Conservation (phyloP, 2,329 filamentous ascomycete genomes). For the Colletotrichum paranaense region DNA sequence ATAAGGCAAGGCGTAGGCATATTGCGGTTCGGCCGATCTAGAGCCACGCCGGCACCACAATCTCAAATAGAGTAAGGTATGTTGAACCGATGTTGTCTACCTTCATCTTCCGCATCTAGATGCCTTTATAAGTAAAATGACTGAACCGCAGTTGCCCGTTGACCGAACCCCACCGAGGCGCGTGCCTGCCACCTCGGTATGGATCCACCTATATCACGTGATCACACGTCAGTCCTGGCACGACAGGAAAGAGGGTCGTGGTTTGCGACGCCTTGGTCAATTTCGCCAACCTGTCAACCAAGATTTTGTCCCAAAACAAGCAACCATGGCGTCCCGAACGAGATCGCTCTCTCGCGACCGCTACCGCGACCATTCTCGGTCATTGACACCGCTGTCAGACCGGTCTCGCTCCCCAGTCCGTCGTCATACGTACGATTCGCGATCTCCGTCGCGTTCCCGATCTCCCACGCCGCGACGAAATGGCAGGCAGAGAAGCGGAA, state of each 20-base stretch:
- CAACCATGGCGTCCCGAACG: slow-evolving; percentile 34
- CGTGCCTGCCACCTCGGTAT: background rate
- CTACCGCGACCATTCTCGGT: slow-evolving; percentile 48
- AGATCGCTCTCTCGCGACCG: slow-evolving; percentile 43
- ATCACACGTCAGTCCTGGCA: background rate
- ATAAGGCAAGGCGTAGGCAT: too few relatives aligned
- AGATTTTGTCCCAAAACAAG: background rate
- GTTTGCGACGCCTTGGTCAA: background rate
- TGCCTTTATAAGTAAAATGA: too few relatives aligned
- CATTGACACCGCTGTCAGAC: slow-evolving; percentile 47
- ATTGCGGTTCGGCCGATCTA: too few relatives aligned
- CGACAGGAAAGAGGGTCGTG: slow-evolving; percentile 6
- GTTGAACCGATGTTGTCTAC: too few relatives aligned
- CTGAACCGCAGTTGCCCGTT: too few relatives aligned
- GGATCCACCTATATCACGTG: background rate
- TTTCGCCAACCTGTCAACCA: background rate
- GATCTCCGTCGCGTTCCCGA: slow-evolving; percentile 44
- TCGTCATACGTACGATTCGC: slow-evolving; percentile 46
- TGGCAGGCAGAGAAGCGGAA: slow-evolving; percentile 46
- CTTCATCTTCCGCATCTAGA: too few relatives aligned
- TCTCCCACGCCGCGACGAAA: slow-evolving; percentile 48
- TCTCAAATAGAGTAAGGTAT: too few relatives aligned
- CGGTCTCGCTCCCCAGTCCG: slow-evolving; percentile 46
- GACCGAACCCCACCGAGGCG: background rate
- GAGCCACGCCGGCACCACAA: too few relatives aligned